Percentiles rank a stretch among this genome's conserved stretches.
Conservation (phyloP, 1,284 basidiomycete species). For the Leccinum glutinopallens region DNA sequence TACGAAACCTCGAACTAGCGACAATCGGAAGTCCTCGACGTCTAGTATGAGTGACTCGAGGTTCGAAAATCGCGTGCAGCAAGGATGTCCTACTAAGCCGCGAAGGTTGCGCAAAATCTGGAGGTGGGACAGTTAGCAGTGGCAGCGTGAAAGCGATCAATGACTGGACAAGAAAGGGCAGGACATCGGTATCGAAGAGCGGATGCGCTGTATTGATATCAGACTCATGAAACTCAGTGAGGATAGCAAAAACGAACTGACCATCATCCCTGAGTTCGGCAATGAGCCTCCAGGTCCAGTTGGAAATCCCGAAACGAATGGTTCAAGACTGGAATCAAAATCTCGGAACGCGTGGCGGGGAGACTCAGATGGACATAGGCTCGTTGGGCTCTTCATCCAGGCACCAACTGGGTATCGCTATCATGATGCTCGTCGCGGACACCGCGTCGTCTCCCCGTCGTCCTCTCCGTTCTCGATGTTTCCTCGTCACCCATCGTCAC, state of each 20-base stretch:
- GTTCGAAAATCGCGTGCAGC: slow-evolving; percentile 67
- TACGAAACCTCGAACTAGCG: slow-evolving; percentile 66
- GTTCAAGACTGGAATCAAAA: no score
- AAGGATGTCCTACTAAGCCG: slow-evolving; percentile 53
- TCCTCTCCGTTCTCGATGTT: no score
- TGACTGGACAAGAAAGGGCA: slow-evolving; percentile 63
- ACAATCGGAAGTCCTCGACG: slow-evolving; percentile 69
- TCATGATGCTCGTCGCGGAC: no score
- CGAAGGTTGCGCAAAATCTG: slow-evolving; percentile 45
- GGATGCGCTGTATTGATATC: slow-evolving; percentile 44
- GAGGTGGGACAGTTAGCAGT: slow-evolving; percentile 40
- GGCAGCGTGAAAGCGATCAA: slow-evolving; percentile 62
- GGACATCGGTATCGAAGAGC: slow-evolving; percentile 59
- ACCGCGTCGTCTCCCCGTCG: no score
- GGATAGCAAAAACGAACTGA: slow-evolving; percentile 34
- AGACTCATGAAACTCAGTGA: slow-evolving; percentile 9
- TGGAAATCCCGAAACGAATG: slow-evolving; percentile 62
- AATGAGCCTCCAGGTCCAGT: slow-evolving; percentile 78
- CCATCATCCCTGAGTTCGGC: slow-evolving; percentile 64
- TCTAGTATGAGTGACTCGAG: slow-evolving; percentile 78
- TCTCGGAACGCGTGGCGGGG: no score
- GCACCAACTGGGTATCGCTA: slow-evolving; percentile 67
- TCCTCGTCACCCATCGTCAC: no score
- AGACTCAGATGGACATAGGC: slow-evolving; percentile 29
- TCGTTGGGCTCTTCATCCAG: slow-evolving; percentile 48